Base-by-base conservation (phyloP, 2,329 filamentous ascomycete genomes). In the Apiospora hydei region DNA sequence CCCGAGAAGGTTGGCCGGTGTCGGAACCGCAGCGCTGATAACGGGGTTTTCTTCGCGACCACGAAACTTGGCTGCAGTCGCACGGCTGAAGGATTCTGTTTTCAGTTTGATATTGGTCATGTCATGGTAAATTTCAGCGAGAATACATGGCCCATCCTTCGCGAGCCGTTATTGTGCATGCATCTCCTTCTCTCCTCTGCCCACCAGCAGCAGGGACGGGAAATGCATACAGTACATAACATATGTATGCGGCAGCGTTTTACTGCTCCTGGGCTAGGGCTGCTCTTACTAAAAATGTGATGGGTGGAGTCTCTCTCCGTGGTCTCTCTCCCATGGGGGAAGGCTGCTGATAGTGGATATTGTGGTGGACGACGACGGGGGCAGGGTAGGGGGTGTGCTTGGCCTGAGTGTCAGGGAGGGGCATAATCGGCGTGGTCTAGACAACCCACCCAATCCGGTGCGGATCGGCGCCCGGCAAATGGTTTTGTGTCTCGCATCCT, bases 381-480 rank as follows among this genome's bases (percentile, higher is more conserved):
- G 26, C 26, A 30, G 26, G 26, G 26, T 30, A 30, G 26, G 26
- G 26, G 41, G 18, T 47, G 34, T 47, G 46, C 47, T 51, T 51
- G 51, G 51, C 24, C 51, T 53, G 24, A 26, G 24, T 34, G 5
- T 16, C 1, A n/a, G 30, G 30, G 53, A 61, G 53, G 57, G 57
- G 57, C 57, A 64, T 14, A 64, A 64, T 64, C 57, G 57, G 57
- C n/a, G 38, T n/a, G 57, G 57, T 64, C 57, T 41, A 64, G 57
- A 64, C 57, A 44, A 34, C n/a, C 34, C 34, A 30, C 68, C n/a
- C 49, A 57, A 41, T 69, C 30, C 30, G 47, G 68, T 69, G 47
- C 68, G 16, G 68, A 69, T 69, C 68, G 47, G 34, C 68, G 68
- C 30, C n/a, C 68, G 68, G 34, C 68, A 53, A 24, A 11, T 47